phyloP scores from a whole-genome alignment of 225 moss, liverwort and hornwort genomes.

The Straminergon stramineum region DNA sequence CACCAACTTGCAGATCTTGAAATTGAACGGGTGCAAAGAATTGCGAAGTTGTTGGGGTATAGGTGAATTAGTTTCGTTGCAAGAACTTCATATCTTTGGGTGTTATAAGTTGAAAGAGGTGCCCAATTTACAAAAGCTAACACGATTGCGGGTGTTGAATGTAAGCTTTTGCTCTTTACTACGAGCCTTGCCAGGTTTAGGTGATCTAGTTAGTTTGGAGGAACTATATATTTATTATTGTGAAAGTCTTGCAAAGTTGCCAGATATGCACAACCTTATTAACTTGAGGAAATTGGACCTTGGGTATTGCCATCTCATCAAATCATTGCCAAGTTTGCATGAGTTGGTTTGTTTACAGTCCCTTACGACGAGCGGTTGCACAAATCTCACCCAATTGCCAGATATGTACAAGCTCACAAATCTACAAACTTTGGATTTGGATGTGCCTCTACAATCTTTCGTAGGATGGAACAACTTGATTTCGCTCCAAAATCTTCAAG shows the following conservation, averaged over 20 bases:
- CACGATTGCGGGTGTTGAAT: neutral
- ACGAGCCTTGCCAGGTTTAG: neutral
- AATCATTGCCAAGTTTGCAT: too few relatives aligned
- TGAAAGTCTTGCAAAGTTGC: neutral
- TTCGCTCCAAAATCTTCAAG: fast-evolving
- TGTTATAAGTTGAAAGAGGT: neutral
- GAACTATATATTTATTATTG: neutral
- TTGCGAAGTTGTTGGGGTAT: neutral
- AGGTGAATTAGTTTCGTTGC: neutral
- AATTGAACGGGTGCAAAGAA: too few relatives aligned
- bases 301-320: fast-evolving
- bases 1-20: too few relatives aligned
- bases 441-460: too few relatives aligned
- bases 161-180: neutral
- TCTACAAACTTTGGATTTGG: too few relatives aligned
- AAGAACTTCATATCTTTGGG: neutral
- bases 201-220: neutral
- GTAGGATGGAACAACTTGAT: neutral
- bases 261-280: fast-evolving
- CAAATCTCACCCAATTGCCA: too few relatives aligned
- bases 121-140: neutral
- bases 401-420: too few relatives aligned
- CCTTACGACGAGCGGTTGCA: fast-evolving
- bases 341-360: too few relatives aligned
- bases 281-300: too few relatives aligned